Evolutionary conservation across 2,329 filamentous ascomycete species (phyloP).

Genomic region (Pseudogymnoascus sp.): DNA sequence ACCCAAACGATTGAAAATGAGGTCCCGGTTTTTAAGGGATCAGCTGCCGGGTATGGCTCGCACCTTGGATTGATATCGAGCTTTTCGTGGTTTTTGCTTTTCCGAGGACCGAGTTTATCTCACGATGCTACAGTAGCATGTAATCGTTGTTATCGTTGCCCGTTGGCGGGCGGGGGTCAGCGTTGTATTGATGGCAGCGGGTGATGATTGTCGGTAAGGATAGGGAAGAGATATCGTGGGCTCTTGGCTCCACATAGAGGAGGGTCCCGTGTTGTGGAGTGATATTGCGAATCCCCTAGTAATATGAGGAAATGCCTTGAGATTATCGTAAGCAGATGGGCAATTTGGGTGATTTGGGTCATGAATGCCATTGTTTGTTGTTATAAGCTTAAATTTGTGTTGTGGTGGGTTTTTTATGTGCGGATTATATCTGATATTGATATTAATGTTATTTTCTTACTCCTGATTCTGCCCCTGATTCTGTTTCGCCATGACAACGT

Average conservation of each 20-base stretch:
- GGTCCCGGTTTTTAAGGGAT: background rate
- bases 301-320: background rate
- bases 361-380: background rate
- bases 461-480: background rate
- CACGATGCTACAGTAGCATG: background rate
- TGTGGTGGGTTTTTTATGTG: background rate
- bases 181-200: background rate
- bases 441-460: background rate
- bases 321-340: background rate
- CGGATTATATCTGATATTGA: background rate
- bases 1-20: background rate
- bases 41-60: background rate
- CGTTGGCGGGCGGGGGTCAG: background rate
- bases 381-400: background rate
- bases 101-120: background rate
- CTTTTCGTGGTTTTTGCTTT: background rate
- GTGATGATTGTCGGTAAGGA: background rate
- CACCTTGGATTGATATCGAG: background rate
- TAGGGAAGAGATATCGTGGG: background rate
- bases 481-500: background rate
- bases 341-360: background rate
- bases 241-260: background rate
- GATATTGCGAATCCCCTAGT: background rate
- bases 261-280: background rate
- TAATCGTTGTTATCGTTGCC: background rate